These are phyloP conservation scores for Hymenoscyphus occultus DNA, from an alignment of 2,329 filamentous ascomycete genomes.

Conservation along the genomic window DNA sequence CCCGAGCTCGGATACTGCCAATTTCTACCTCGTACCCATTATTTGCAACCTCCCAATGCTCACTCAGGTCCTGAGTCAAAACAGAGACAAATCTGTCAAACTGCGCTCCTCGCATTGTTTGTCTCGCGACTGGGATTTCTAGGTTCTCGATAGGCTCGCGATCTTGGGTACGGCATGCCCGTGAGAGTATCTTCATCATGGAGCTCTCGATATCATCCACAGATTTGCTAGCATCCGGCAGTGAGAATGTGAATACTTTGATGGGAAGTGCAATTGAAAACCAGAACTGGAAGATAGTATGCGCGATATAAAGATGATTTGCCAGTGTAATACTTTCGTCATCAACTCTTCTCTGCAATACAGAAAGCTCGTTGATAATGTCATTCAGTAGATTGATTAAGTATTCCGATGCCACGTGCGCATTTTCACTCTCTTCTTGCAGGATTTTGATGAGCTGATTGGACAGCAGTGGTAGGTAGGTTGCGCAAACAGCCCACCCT, in stretches of 20 bases:
- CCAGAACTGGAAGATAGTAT: conserved; percentile 26
- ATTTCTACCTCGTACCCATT: conserved; percentile 7
- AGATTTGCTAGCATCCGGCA: conserved; percentile 6
- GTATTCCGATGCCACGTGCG: conserved; percentile 16
- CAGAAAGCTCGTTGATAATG: conserved; percentile 23
- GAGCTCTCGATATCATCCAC: conserved; percentile 18
- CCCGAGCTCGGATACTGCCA: conserved; percentile 4
- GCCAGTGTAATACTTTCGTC: conserved; percentile 16
- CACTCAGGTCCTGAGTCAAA: conserved; percentile 8
- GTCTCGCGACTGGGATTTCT: background rate
- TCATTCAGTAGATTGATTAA: conserved; percentile 28
- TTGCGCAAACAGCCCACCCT: conserved; percentile 28
- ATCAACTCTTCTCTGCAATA: conserved; percentile 5
- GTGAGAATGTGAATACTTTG: conserved; percentile 17
- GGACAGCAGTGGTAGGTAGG: conserved; percentile 26
- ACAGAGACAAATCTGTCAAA: conserved; percentile 11
- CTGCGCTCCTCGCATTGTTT: conserved; percentile 5
- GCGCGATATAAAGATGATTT: conserved; percentile 18
- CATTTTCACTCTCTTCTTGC: conserved; percentile 12
- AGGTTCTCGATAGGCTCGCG: background rate
- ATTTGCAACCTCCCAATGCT: conserved; percentile 13
- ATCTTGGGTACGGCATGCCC: conserved; percentile 1
- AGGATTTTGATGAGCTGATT: conserved; percentile 16
- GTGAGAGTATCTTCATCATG: conserved; percentile 20
- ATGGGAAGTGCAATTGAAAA: conserved; percentile 23